phyloP scores from a whole-genome alignment of 805 yeast genomes.

The Ogataea allantospora region DNA sequence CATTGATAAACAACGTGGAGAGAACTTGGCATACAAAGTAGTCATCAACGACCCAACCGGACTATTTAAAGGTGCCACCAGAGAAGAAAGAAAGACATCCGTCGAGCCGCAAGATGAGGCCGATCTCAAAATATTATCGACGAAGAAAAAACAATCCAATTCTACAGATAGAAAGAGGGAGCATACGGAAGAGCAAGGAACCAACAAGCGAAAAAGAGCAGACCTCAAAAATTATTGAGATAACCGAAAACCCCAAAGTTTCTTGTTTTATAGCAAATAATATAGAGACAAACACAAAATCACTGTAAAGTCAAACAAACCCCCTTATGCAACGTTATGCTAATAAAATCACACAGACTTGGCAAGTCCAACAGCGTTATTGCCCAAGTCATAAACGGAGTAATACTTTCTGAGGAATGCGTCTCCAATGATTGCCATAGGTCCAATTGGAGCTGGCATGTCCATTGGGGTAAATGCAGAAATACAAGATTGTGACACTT shows the following conservation, averaged over 20 bases:
- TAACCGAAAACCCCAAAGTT: slow-evolving; percentile 1
- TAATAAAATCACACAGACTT: slow-evolving; percentile 47
- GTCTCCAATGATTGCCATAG: slow-evolving; percentile 94
- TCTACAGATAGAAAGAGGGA: slow-evolving; percentile 12
- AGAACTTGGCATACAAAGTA: slow-evolving; percentile 53
- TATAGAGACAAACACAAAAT: slow-evolving; percentile 10
- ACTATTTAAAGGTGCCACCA: slow-evolving; percentile 50
- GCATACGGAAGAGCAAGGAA: slow-evolving; percentile 4
- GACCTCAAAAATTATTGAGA: slow-evolving; percentile 20
- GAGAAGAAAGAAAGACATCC: slow-evolving; percentile 16
- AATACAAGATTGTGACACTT: slow-evolving; percentile 91
- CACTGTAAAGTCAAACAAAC: slow-evolving; percentile 3
- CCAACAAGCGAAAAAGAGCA: slow-evolving; percentile 23
- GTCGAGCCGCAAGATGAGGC: slow-evolving; percentile 23
- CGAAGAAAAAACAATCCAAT: slow-evolving; percentile 9
- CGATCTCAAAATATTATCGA: slow-evolving; percentile 11
- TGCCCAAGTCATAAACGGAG: slow-evolving; percentile 88
- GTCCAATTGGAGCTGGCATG: slow-evolving; percentile 95
- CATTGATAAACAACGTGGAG: slow-evolving; percentile 53
- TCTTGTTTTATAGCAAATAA: slow-evolving; percentile 10
- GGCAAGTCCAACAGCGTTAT: slow-evolving; percentile 94
- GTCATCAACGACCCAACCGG: slow-evolving; percentile 62
- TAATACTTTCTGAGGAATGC: slow-evolving; percentile 95
- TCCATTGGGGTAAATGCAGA: slow-evolving; percentile 97
- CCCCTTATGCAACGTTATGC: slow-evolving; percentile 2